Evolutionary conservation across 441 rosid species (phyloP), one percentile per base, ranked within the genome.

Genomic region (Gossypium gossypioides): DNA sequence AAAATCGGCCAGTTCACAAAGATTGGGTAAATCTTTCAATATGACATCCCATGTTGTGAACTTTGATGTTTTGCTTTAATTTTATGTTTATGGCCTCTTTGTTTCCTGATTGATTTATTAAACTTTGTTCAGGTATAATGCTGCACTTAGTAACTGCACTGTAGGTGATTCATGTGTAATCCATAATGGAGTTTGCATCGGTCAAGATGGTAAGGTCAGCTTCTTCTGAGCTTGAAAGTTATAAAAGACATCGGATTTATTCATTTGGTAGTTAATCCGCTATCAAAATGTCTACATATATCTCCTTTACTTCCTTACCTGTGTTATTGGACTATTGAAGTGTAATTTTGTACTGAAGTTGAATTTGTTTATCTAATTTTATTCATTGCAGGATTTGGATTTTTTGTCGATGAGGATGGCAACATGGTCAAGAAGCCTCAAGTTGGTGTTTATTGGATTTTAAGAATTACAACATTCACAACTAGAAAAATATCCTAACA

Each of bases 391-490:
- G 93, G 96, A 64, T 91, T 87, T 75, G 93, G 97, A 16, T 89
- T 91, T 79, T 87, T 78, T 32, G 79, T 88, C 68, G 86, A 87
- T 81, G 89, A 84, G 57, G 68, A 85, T 29, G 95, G 92, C 68
- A 82, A 73, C 80, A 81, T 91, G 84, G 37, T 85, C 72, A 91
- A 89, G 81, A 88, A 89, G 69, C 92, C 95, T 77, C 93, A 91
- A 78, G 93, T 88, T 72, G 42, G 85, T 80, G 29, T 19, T 16
- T 25, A 16, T 66, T 37, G n/a, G 24, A 54, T 4, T 74, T 64
- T 8, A 40, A 18, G 19, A 7, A 18, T 9, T 72, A 13, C 25
- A 19, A 16, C 51, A 70, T 44, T 70, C 2, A 1, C 13, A 46
- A 51, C 59, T 52, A 50, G 7, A 16, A 15, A 16, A 68, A 51